These are phyloP conservation scores for Mentha longifolia DNA, from an alignment of 257 asterid genomes.

Conservation along the genomic window DNA sequence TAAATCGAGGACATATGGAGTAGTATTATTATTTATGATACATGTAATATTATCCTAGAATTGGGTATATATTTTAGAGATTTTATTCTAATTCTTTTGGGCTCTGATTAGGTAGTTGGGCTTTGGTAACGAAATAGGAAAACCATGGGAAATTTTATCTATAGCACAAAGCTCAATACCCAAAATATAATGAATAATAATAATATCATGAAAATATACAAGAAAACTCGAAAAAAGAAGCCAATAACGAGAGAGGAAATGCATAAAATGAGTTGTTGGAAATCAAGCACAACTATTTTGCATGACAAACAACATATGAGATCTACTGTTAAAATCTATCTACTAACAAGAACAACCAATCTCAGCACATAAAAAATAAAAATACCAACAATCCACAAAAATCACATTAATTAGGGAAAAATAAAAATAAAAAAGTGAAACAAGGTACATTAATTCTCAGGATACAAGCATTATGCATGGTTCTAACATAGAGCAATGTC, in stretches of 20 bases:
- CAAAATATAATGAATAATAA: too few species aligned
- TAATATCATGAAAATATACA: neutral
- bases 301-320: conserved; percentile 39
- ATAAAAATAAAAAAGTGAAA: conserved; percentile 34
- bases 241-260: neutral
- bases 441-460: conserved; percentile 27
- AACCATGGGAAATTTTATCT: too few species aligned
- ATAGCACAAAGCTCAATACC: too few species aligned
- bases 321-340: conserved; percentile 32
- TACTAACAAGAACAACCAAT: conserved; percentile 31
- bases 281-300: neutral
- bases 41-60: too few species aligned
- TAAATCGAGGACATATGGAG: too few species aligned
- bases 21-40: too few species aligned
- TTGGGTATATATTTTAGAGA: too few species aligned
- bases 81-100: too few species aligned
- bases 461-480: neutral
- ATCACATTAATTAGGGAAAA: neutral
- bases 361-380: conserved; percentile 27
- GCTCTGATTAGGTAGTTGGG: too few species aligned
- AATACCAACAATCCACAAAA: conserved; percentile 31
- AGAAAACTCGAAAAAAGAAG: neutral
- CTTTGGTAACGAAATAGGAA: too few species aligned
- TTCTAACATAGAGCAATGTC: conserved; percentile 25
- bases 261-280: conserved; percentile 23